A percentile compares a stretch with the other conserved stretches of the same genome.
These are phyloP conservation scores for Taphrina communis DNA, from an alignment of 1,139 yeast species.

Conservation along the genomic window DNA sequence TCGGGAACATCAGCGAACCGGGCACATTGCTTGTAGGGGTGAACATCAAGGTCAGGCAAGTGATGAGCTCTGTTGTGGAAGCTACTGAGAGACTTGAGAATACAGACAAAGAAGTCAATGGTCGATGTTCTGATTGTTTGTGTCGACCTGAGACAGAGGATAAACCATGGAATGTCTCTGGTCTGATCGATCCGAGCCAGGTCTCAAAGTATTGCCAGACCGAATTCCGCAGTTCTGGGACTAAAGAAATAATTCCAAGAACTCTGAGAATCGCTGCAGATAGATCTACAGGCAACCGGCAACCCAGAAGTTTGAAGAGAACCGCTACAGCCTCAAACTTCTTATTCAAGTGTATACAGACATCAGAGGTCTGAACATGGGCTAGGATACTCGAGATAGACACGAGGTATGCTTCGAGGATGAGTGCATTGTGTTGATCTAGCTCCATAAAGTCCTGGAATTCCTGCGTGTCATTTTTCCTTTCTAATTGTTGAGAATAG, in stretches of 20 bases:
- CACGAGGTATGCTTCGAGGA: conserved; percentile 25
- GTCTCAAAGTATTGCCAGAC: conserved; percentile 29
- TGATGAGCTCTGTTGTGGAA: conserved; percentile 1
- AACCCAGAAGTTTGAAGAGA: conserved; percentile 20
- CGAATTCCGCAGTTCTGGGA: not conserved
- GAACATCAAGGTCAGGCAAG: conserved; percentile 5
- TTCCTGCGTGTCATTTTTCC: conserved; percentile 1
- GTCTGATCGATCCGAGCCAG: conserved; percentile 19
- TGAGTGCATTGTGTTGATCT: conserved; percentile 20
- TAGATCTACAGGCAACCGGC: conserved; percentile 20
- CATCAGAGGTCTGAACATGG: not conserved
- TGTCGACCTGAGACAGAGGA: not conserved
- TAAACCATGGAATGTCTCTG: not conserved
- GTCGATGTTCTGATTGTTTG: conserved; percentile 3
- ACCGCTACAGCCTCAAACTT: conserved; percentile 17
- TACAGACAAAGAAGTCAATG: not conserved
- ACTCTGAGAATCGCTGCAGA: conserved; percentile 8
- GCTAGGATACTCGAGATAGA: not conserved
- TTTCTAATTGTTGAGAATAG: conserved; percentile 17
- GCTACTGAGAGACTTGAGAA: conserved; percentile 17
- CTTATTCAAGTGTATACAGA: not conserved
- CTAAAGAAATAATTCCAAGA: not conserved
- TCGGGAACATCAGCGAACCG: conserved; percentile 13
- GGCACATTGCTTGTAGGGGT: not conserved
- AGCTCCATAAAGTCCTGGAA: conserved; percentile 21